Percentiles rank a stretch among this genome's conserved stretches.
Evolutionary conservation across 306 rosid species (phyloP).

Genomic region (Hippophae rhamnoides): DNA sequence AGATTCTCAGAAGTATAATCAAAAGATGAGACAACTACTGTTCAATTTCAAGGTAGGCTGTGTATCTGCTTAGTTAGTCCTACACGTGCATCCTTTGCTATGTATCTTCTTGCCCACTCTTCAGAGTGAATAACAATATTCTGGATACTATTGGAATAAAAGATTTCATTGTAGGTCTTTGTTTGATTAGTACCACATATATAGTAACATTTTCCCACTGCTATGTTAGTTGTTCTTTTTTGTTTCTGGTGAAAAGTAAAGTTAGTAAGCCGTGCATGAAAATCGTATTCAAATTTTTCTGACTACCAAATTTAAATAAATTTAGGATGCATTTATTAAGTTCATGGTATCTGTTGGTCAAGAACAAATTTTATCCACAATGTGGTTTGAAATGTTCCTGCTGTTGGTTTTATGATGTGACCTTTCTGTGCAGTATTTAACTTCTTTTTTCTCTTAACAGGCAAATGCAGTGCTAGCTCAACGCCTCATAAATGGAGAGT

Average conservation of each 20-base stretch:
- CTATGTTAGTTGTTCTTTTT: background rate
- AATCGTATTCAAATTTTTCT: no score
- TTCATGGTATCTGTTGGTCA: no score
- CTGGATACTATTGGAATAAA: background rate
- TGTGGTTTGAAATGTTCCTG: background rate
- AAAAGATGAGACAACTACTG: conserved; percentile 55
- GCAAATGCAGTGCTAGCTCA: conserved; percentile 48
- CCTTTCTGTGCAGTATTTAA: background rate
- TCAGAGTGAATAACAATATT: no score
- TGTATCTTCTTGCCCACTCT: background rate
- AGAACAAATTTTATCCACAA: background rate
- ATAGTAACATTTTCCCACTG: no score
- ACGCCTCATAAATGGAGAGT: conserved; percentile 71
- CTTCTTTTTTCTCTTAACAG: conserved; percentile 29
- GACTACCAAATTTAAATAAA: no score
- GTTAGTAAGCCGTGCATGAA: no score
- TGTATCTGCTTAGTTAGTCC: conserved; percentile 8
- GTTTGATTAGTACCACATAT: background rate
- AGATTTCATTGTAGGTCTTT: background rate
- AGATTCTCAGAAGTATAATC: conserved; percentile 82
- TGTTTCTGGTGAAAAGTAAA: background rate
- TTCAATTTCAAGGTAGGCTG: conserved; percentile 65
- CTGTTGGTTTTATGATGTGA: background rate
- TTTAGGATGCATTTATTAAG: no score
- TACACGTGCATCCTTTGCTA: background rate